These are phyloP conservation scores for Aspergillus hortae DNA, from an alignment of 2,329 filamentous ascomycete genomes.

Conservation along the genomic window DNA sequence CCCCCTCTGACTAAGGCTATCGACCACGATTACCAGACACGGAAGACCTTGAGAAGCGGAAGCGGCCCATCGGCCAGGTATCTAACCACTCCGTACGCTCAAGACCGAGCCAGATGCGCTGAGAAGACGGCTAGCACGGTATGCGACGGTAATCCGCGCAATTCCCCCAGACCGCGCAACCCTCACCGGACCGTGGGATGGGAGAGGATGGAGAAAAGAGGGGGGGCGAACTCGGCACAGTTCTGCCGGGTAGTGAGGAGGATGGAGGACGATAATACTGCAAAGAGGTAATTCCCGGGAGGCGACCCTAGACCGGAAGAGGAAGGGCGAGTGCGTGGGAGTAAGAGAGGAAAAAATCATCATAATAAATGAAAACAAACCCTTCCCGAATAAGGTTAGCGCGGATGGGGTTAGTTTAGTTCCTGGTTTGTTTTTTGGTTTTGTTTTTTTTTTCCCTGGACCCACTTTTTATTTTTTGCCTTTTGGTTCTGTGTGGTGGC, in stretches of 20 bases:
- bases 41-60: neutral
- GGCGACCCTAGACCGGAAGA: neutral
- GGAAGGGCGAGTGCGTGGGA: constrained; percentile 18
- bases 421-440: too few relatives aligned
- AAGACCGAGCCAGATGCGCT: neutral
- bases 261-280: constrained; percentile 6
- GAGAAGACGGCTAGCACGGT: neutral
- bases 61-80: neutral
- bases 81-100: neutral
- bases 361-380: neutral
- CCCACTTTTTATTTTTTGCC: too few relatives aligned
- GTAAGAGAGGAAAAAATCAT: constrained; percentile 3
- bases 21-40: neutral
- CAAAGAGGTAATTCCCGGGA: neutral
- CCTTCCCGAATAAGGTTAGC: too few relatives aligned
- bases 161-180: neutral
- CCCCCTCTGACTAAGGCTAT: neutral
- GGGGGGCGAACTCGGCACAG: constrained; percentile 21
- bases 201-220: constrained; percentile 8
- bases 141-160: neutral
- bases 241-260: constrained; percentile 18
- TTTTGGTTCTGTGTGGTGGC: too few relatives aligned
- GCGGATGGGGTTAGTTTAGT: too few relatives aligned
- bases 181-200: neutral
- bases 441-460: too few relatives aligned